Percentiles rank a stretch among this genome's conserved stretches.
Conservation (phyloP, 176 grass and related monocot species). For the Triticum aestivum region DNA sequence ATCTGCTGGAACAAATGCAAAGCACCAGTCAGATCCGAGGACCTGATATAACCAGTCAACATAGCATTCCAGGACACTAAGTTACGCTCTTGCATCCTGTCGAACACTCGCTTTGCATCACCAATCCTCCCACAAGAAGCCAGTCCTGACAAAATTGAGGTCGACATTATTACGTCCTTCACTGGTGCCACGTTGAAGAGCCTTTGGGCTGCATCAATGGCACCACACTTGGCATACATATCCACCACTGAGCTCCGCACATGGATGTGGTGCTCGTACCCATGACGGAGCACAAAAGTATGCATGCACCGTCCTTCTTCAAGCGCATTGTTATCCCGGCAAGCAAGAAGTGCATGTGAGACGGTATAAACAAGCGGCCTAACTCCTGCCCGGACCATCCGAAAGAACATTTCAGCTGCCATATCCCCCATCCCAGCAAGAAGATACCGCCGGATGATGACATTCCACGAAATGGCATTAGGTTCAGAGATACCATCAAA, state of each 20-base stretch:
- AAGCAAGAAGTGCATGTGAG: constrained; percentile 71
- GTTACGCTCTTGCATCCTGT: constrained; percentile 69
- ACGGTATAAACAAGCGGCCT: constrained; percentile 76
- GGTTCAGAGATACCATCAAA: constrained; percentile 65
- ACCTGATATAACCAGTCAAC: constrained; percentile 64
- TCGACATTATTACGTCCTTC: constrained; percentile 72
- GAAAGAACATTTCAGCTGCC: constrained; percentile 73
- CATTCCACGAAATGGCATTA: constrained; percentile 82
- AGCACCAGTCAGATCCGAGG: constrained; percentile 56
- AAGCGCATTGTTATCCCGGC: constrained; percentile 48
- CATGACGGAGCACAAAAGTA: constrained; percentile 44
- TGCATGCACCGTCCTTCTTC: constrained; percentile 68
- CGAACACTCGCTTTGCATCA: constrained; percentile 67
- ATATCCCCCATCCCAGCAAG: constrained; percentile 58
- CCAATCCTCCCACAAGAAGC: constrained; percentile 66
- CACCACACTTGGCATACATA: constrained; percentile 77
- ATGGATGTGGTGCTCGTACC: constrained; percentile 48
- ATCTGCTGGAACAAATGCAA: constrained; percentile 76
- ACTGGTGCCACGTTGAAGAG: constrained; percentile 55
- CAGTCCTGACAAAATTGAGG: constrained; percentile 65
- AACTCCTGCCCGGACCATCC: constrained; percentile 60
- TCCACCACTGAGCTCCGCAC: constrained; percentile 58
- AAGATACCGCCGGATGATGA: constrained; percentile 74
- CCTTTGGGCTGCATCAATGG: constrained; percentile 62
- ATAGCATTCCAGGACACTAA: constrained; percentile 92